Conservation (phyloP, 2,329 filamentous ascomycete genomes). For the Paraphoma sp. region DNA sequence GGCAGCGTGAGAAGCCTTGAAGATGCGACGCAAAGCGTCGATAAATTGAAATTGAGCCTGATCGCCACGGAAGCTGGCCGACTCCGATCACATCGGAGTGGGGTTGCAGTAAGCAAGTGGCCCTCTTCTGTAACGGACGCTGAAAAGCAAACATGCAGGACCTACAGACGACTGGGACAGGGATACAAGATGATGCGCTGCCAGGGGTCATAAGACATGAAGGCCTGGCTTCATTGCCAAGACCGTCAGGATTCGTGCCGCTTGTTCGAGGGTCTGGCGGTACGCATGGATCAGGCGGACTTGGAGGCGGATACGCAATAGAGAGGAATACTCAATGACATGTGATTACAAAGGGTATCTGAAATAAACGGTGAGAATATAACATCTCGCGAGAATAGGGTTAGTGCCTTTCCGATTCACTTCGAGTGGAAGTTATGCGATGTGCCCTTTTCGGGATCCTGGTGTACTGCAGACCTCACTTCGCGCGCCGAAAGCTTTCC, state of each 20-base stretch:
- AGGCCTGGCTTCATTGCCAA: slow-evolving; percentile 12
- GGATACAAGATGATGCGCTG: slow-evolving; percentile 10
- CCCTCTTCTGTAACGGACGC: slow-evolving; percentile 6
- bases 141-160: slow-evolving; percentile 21
- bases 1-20: background rate
- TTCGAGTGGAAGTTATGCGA: slow-evolving; percentile 24
- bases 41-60: background rate
- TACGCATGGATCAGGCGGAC: too few species aligned
- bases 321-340: background rate
- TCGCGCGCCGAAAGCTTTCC: slow-evolving; percentile 44
- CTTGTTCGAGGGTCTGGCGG: background rate
- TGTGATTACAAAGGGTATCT: slow-evolving; percentile 11
- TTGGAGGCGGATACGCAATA: too few species aligned
- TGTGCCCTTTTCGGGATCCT: slow-evolving; percentile 25
- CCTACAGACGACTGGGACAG: slow-evolving; percentile 7
- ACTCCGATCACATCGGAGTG: slow-evolving; percentile 1
- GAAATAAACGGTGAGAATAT: slow-evolving; percentile 5
- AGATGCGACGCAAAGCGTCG: background rate
- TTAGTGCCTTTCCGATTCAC: slow-evolving; percentile 7
- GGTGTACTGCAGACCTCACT: slow-evolving; percentile 7
- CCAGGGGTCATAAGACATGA: slow-evolving; percentile 6
- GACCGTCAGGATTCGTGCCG: slow-evolving; percentile 10
- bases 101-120: slow-evolving; percentile 3
- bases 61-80: slow-evolving; percentile 6
- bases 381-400: background rate